Percentiles rank a stretch among this genome's conserved stretches.
Conservation (phyloP, 2,329 filamentous ascomycete species). For the Bisporella sp. region DNA sequence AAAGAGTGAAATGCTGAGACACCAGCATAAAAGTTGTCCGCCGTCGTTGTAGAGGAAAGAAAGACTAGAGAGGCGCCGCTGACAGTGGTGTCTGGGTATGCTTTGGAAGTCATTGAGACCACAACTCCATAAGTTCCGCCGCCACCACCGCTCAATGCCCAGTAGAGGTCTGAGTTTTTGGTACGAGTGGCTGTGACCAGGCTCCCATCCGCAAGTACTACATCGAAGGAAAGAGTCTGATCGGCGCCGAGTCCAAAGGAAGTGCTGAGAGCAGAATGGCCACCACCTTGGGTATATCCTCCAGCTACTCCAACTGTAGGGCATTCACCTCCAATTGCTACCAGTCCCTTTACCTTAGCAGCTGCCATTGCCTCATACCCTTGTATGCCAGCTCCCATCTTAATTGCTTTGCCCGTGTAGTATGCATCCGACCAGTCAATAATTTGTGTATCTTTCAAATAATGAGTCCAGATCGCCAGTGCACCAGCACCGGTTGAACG, state of each 20-base stretch:
- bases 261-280: conserved; percentile 46
- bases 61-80: conserved; percentile 40
- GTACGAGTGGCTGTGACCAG: conserved; percentile 39
- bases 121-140: conserved; percentile 53
- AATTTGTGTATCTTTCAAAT: conserved; percentile 39
- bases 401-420: conserved; percentile 46
- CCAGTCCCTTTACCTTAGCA: conserved; percentile 34
- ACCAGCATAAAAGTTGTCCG: conserved; percentile 41
- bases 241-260: conserved; percentile 54
- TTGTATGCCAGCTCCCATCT: conserved; percentile 46
- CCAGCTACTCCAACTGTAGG: conserved; percentile 51
- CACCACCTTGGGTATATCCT: conserved; percentile 54
- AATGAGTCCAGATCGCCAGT: conserved; percentile 49
- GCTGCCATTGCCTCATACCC: conserved; percentile 38
- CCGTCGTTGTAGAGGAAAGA: conserved; percentile 24
- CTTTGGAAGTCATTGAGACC: conserved; percentile 45
- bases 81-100: conserved; percentile 36
- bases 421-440: conserved; percentile 31
- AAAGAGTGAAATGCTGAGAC: conserved; percentile 37
- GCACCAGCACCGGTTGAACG: conserved; percentile 55
- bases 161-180: conserved; percentile 52
- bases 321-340: conserved; percentile 47
- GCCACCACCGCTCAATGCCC: conserved; percentile 55
- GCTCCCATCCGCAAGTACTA: conserved; percentile 44
- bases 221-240: conserved; percentile 48